phyloP scores from a whole-genome alignment of 305 asterid genomes.

The Galium porrigens region DNA sequence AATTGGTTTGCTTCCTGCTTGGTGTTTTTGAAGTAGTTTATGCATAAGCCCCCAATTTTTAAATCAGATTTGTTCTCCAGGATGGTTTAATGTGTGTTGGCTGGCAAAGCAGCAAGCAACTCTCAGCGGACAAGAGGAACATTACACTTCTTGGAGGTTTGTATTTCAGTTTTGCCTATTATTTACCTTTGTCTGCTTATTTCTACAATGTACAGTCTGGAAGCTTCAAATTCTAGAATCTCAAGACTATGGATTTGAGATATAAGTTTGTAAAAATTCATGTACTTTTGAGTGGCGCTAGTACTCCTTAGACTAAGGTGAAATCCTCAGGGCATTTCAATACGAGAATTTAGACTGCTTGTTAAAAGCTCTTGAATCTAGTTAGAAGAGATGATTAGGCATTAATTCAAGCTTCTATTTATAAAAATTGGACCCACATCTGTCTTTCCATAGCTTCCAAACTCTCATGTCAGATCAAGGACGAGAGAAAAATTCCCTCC shows the following conservation, averaged over 20 bases:
- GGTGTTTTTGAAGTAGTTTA: not conserved
- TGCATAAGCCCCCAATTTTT: not conserved
- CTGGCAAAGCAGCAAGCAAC: slow-evolving; percentile 81
- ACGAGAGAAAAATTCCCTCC: not conserved
- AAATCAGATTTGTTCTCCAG: slow-evolving; percentile 27
- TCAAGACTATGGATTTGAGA: not conserved
- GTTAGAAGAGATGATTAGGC: not conserved
- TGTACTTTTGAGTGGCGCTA: not conserved
- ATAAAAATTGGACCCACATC: not conserved
- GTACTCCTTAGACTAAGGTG: not conserved
- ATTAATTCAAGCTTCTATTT: not conserved
- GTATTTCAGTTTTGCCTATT: slow-evolving; percentile 5
- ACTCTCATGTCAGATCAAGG: not conserved
- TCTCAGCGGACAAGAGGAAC: slow-evolving; percentile 58
- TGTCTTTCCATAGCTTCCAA: not conserved
- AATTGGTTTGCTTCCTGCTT: not conserved
- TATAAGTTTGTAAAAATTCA: not conserved
- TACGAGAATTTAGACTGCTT: not conserved
- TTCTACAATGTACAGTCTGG: not conserved
- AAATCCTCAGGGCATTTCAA: too few species aligned
- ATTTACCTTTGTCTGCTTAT: not conserved
- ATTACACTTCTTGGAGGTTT: slow-evolving; percentile 87
- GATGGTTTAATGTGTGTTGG: slow-evolving; percentile 85
- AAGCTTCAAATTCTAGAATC: not conserved
- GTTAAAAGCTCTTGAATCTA: not conserved